Conservation (phyloP, 192 early-diverging fungal species). For the Phycomyces nitens region DNA sequence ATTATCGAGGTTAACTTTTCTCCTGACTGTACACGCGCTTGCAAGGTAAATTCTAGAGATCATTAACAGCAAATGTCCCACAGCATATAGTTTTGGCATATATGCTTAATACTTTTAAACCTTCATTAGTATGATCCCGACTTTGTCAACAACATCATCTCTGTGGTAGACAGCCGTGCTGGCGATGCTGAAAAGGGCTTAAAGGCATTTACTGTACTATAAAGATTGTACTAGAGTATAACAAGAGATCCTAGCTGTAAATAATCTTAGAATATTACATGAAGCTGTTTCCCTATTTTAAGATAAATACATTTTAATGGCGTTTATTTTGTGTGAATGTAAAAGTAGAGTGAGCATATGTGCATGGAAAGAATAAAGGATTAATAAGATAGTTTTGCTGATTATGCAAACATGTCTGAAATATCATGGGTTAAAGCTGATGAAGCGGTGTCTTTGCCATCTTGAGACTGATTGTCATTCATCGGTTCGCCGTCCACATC, state of each 20-base stretch:
- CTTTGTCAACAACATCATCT: conserved; percentile 46
- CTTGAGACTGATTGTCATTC: conserved; percentile 2
- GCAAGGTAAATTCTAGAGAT: conserved; percentile 23
- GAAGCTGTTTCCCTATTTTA: no score
- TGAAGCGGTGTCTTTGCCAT: background rate
- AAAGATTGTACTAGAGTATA: conserved; percentile 4
- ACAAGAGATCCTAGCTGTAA: no score
- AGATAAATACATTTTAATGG: no score
- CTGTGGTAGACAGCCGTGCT: conserved; percentile 42
- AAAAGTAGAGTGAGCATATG: no score
- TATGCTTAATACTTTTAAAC: background rate
- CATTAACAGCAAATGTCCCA: no score
- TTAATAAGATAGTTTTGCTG: no score
- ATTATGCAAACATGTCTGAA: background rate
- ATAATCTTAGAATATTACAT: no score
- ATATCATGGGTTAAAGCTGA: background rate
- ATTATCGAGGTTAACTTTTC: conserved; percentile 46
- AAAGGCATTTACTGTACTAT: conserved; percentile 38
- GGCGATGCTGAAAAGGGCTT: conserved; percentile 40
- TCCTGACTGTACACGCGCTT: conserved; percentile 43
- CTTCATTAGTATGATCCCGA: conserved; percentile 40
- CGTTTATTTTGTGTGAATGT: no score
- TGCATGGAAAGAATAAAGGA: no score
- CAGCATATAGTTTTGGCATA: background rate
- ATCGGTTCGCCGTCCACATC: conserved; percentile 36